Base-by-base conservation (phyloP, 192 early-diverging fungal genomes). In the Coemansia sp. region DNA sequence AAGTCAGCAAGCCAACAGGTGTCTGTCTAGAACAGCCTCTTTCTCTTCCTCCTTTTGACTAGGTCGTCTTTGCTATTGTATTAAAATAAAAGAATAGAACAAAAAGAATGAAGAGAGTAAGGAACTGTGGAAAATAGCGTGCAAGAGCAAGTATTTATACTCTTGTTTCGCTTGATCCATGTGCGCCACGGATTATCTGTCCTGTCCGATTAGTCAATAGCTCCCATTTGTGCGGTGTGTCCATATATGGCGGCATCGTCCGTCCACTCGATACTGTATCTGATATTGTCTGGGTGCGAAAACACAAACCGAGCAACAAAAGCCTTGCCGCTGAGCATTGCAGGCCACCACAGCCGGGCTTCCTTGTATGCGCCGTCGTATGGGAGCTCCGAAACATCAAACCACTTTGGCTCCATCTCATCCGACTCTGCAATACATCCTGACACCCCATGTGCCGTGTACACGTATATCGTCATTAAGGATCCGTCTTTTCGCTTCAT, bases 361-460 rank as follows among this genome's bases (percentile, higher is more conserved):
- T 82, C 79, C 2, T 38, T 37, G 42, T 82, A 87, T 82, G 88
- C 87, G 15, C 76, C 42, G n/a, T 79, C 68, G 62, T 72, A 93
- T 0, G 92, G 89, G 64, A 93, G 81, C 15, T 76, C 63, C 8
- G 70, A 64, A 16, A 73, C 77, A 6, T 58, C 56, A 54, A 86
- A 92, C 92, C 92, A 93, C 73, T 86, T 67, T 8, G 91, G 91
- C 44, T 70, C 61, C 91, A 93, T 93, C 61, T 93, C 91, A 9
- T 93, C 90, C 1, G 89, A 87, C 87, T 92, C 91, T 48, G 44
- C 56, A 18, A 87, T 74, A 13, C 70, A 62, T 8, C 90, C 91
- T 5, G 74, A 47, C 49, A 80, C 84, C 0, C 76, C 61, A 9
- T 75, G 69, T 0, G 79, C 75, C 0, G 69, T 70, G 71, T 87